These are phyloP conservation scores for Colletotrichum sp. DNA, from an alignment of 2,329 filamentous ascomycete species.

Conservation along the genomic window DNA sequence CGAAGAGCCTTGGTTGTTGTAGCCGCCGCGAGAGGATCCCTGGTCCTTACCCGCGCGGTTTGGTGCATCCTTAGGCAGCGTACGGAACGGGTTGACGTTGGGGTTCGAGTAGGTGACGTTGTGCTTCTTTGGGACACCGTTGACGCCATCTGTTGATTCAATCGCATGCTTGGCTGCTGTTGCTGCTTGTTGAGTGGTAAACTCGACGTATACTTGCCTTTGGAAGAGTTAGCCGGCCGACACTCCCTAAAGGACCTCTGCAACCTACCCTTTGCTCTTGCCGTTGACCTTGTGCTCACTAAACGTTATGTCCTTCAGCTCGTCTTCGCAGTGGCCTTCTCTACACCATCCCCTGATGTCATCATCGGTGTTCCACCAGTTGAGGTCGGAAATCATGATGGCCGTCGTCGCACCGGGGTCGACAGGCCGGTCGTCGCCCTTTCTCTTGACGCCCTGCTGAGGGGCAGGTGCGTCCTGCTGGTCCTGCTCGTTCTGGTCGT, in stretches of 20 bases:
- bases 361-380: slow-evolving; percentile 98
- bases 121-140: slow-evolving; percentile 71
- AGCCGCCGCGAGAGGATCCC: slow-evolving; percentile 57
- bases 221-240: not conserved
- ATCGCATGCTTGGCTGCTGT: slow-evolving; percentile 85
- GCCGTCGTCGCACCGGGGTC: slow-evolving; percentile 70
- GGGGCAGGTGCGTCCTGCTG: slow-evolving; percentile 34
- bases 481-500: slow-evolving; percentile 27
- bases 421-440: slow-evolving; percentile 63
- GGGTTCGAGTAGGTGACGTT: slow-evolving; percentile 78
- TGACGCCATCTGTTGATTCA: slow-evolving; percentile 65
- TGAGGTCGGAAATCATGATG: slow-evolving; percentile 85
- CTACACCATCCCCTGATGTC: slow-evolving; percentile 88
- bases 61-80: slow-evolving; percentile 86
- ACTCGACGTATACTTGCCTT: slow-evolving; percentile 83
- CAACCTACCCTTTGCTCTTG: slow-evolving; percentile 89
- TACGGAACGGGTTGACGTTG: slow-evolving; percentile 85
- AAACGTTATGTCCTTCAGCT: slow-evolving; percentile 92
- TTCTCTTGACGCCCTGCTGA: slow-evolving; percentile 65
- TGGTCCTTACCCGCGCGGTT: slow-evolving; percentile 69
- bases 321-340: slow-evolving; percentile 79
- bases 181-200: slow-evolving; percentile 81
- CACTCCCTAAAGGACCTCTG: not conserved
- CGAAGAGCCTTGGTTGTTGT: slow-evolving; percentile 52
- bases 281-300: slow-evolving; percentile 99